Conservation (phyloP, 2,329 filamentous ascomycete species). For the Metarhizium humberi region DNA sequence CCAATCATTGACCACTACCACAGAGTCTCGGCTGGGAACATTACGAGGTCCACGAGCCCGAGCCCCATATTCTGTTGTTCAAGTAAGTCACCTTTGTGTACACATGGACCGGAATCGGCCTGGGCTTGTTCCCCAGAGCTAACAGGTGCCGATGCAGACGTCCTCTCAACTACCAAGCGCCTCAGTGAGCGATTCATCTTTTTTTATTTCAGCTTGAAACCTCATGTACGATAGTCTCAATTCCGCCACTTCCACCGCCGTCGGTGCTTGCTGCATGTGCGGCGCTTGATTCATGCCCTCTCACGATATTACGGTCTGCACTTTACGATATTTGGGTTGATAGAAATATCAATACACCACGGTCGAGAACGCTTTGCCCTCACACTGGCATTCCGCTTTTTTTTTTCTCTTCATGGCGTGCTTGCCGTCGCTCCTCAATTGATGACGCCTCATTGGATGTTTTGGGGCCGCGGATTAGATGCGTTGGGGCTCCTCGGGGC, state of each 20-base stretch:
- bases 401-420: neutral
- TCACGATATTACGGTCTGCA: conserved; percentile 13
- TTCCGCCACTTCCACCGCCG: conserved; percentile 3
- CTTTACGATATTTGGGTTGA: conserved; percentile 8
- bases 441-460: neutral
- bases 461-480: neutral
- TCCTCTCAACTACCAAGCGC: conserved; percentile 76
- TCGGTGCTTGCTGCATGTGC: conserved; percentile 9
- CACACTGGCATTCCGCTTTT: neutral
- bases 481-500: neutral
- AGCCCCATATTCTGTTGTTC: conserved; percentile 96
- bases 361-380: neutral
- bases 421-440: neutral
- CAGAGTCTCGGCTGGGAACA: conserved; percentile 98
- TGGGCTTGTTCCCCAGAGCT: neutral
- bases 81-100: conserved; percentile 50
- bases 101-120: neutral
- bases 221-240: conserved; percentile 14
- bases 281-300: conserved; percentile 11
- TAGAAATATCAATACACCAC: conserved; percentile 4
- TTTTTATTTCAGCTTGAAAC: conserved; percentile 3
- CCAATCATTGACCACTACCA: conserved; percentile 1
- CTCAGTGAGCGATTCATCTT: conserved; percentile 31
- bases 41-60: conserved; percentile 97
- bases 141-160: conserved; percentile 43